These are phyloP conservation scores for Acanthamoeba culbertsoni DNA, from an alignment of 208 protist species.

Conservation along the genomic window DNA sequence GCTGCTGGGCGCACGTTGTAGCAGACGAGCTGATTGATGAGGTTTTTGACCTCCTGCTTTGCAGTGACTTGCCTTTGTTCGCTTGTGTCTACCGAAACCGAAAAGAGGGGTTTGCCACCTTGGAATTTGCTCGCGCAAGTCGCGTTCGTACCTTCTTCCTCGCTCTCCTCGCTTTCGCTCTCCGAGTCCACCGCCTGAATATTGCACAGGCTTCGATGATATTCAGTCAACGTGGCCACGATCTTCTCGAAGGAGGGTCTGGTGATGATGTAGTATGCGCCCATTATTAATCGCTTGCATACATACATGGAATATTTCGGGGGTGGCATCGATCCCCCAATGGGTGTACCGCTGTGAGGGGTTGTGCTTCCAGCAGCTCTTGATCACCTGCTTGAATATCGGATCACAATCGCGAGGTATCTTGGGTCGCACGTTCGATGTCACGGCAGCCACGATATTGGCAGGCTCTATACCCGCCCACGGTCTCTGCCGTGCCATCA, in stretches of 20 bases:
- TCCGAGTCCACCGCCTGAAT: too few relatives aligned
- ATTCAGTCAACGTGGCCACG: background rate
- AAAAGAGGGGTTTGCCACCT: too few relatives aligned
- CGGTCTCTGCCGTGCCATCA: conserved; percentile 8
- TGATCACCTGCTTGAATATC: conserved; percentile 16
- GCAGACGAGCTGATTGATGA: too few relatives aligned
- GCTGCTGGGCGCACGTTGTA: too few relatives aligned
- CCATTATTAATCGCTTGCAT: background rate
- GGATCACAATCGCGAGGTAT: conserved; percentile 52
- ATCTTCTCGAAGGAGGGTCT: conserved; percentile 59
- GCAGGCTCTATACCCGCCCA: conserved; percentile 33
- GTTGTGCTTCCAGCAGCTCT: conserved; percentile 50
- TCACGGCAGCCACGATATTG: conserved; percentile 20
- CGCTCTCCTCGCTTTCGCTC: too few relatives aligned
- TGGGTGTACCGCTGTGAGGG: background rate
- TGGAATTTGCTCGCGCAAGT: too few relatives aligned
- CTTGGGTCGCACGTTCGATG: conserved; percentile 20
- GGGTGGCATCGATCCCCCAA: too few relatives aligned
- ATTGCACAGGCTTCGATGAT: too few relatives aligned
- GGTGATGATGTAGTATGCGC: background rate
- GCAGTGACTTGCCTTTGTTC: too few relatives aligned
- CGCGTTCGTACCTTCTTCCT: too few relatives aligned
- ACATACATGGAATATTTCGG: background rate
- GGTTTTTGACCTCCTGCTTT: too few relatives aligned
- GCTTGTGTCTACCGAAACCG: too few relatives aligned